phyloP scores from a whole-genome alignment of 306 rosid genomes.

The Cucumis cinereus region DNA sequence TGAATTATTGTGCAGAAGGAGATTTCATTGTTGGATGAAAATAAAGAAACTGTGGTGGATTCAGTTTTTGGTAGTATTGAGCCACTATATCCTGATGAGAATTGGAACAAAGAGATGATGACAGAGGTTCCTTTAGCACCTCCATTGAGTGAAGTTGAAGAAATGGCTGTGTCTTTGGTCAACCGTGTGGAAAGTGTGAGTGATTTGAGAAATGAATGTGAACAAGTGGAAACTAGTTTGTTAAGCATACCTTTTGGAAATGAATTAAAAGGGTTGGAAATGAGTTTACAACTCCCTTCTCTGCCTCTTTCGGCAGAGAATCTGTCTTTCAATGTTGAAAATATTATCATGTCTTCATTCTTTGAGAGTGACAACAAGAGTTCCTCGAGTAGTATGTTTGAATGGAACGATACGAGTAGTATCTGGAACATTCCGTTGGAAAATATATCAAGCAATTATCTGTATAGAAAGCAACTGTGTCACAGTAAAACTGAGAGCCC shows the following conservation, averaged over 20 bases:
- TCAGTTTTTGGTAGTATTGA: constrained; percentile 13
- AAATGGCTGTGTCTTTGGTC: constrained; percentile 9
- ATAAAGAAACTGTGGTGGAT: constrained; percentile 27
- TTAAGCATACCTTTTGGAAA: background rate
- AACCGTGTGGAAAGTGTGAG: constrained; percentile 7
- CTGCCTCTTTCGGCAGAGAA: constrained; percentile 2
- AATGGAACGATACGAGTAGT: background rate
- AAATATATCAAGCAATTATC: background rate
- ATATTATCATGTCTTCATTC: constrained; percentile 12
- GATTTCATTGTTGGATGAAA: constrained; percentile 16
- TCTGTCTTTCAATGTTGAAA: constrained; percentile 5
- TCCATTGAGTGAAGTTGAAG: constrained; percentile 13
- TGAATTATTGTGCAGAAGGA: constrained; percentile 2
- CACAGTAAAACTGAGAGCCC: background rate
- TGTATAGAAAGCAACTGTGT: constrained; percentile 12
- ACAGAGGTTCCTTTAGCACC: constrained; percentile 27
- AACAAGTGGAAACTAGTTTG: constrained; percentile 4
- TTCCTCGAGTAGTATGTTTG: background rate
- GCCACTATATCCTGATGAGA: constrained; percentile 20
- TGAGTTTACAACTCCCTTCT: background rate
- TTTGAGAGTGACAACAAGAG: constrained; percentile 13
- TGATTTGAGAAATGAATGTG: background rate
- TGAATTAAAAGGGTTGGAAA: background rate
- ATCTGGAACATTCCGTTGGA: background rate
- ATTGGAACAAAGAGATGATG: constrained; percentile 14